Base-by-base conservation (phyloP, 2,329 filamentous ascomycete species). In the Emericellopsis cladophorae region DNA sequence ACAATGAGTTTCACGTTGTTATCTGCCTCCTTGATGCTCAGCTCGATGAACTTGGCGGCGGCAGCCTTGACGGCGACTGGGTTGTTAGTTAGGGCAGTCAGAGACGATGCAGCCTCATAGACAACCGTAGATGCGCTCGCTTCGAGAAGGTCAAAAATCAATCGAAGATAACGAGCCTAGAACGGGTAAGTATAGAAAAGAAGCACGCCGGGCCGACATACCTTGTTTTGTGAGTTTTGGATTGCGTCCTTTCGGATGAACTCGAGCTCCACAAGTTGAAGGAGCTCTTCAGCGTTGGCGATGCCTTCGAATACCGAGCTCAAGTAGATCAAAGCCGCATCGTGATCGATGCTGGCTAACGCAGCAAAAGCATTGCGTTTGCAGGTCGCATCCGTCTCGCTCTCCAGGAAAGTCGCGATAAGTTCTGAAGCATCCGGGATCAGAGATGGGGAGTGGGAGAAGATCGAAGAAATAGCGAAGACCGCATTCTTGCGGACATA, bases 1-100 rank as follows among this genome's bases (percentile, higher is more conserved):
- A 98, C 92, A 51, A 98, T 98, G 36, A 98, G 79, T 67, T 98
- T 98, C 48, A 98, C 92, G 57, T 98, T 98, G 70, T 98, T 98
- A 61, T 98, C 92, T 1, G 92, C 82, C 64, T 96, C 92, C 65
- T 94, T 95, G 59, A 98, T 95, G 58, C 84, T 88, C 8, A 98
- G 72, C 61, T 98, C 92, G 48, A 96, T 95, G 59, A 98, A 92
- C 58, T 98, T 98, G 51, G 79, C 76, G 12, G 92, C 92, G 9
- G 92, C 92, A 22, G 92, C 92, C 66, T 96, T 98, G 44, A 98
- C 90, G 15, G 92, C 92, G 11, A 98, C 92, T 1, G 92, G 90
- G 64, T 98, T 98, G 62, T 78, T 93, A 16, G 92, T 98, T 40
- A 98, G 75, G 1, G 89, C 81, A 7, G 90, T 96, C 42, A 98